A percentile compares a stretch with the other conserved stretches of the same genome.
Conservation (phyloP, 2,329 filamentous ascomycete genomes). For the Dactylellina haptotyla region DNA sequence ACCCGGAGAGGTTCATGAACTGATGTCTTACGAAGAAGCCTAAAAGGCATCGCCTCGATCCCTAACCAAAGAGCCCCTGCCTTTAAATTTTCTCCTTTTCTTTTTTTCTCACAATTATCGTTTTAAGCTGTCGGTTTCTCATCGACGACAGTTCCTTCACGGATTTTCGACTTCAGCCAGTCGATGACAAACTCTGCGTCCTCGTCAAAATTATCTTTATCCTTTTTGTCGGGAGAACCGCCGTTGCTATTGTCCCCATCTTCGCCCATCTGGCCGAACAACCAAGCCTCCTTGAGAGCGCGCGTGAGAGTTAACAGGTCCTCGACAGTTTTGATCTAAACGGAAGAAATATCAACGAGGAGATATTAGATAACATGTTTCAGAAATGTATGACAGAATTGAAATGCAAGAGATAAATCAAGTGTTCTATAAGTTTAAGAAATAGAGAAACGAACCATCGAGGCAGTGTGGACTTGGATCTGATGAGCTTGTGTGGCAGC, state of each 20-base stretch:
- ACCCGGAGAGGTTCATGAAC: too few relatives aligned
- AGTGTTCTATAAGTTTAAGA: background rate
- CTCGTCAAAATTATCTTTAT: slow-evolving; percentile 62
- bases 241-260: slow-evolving; percentile 58
- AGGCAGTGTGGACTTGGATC: slow-evolving; percentile 70
- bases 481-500: slow-evolving; percentile 70
- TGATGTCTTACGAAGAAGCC: too few relatives aligned
- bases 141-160: slow-evolving; percentile 18
- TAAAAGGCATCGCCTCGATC: too few relatives aligned
- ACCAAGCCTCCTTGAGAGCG: slow-evolving; percentile 73
- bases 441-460: slow-evolving; percentile 64
- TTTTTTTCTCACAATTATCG: too few relatives aligned
- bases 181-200: slow-evolving; percentile 56
- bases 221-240: slow-evolving; percentile 63
- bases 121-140: background rate
- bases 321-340: slow-evolving; percentile 70
- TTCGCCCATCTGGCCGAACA: slow-evolving; percentile 70
- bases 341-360: background rate
- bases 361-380: background rate
- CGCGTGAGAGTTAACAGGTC: slow-evolving; percentile 71
- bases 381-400: background rate
- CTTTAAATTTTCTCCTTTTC: too few relatives aligned
- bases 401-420: background rate
- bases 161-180: slow-evolving; percentile 41
- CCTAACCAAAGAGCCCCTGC: too few relatives aligned